These are phyloP conservation scores for Tolypocladium guangdongense DNA, from an alignment of 2,329 filamentous ascomycete genomes.

Conservation along the genomic window DNA sequence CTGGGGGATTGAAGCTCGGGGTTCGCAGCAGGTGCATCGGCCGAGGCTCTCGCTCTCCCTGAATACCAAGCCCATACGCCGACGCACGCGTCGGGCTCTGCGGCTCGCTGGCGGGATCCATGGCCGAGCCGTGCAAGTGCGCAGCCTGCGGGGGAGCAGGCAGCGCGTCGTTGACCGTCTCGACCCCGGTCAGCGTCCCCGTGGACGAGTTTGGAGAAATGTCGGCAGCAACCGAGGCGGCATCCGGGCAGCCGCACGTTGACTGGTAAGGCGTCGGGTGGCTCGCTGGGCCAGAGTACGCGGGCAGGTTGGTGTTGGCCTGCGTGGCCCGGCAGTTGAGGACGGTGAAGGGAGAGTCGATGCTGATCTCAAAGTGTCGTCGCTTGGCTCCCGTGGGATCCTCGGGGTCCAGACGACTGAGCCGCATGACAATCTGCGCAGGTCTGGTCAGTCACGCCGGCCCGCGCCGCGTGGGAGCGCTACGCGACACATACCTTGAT, in stretches of 20 bases:
- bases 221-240: conserved; percentile 40
- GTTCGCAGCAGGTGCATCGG: conserved; percentile 77
- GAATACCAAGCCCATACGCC: conserved; percentile 1
- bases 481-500: conserved; percentile 57
- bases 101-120: conserved; percentile 16
- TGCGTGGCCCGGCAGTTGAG: conserved; percentile 89
- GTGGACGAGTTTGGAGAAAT: conserved; percentile 57
- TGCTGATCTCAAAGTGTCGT: conserved; percentile 90
- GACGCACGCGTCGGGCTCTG: conserved; percentile 6
- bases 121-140: conserved; percentile 30
- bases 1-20: conserved; percentile 80
- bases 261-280: conserved; percentile 32
- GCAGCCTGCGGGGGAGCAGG: conserved; percentile 45
- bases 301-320: conserved; percentile 75
- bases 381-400: conserved; percentile 63
- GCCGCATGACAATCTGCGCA: conserved; percentile 73
- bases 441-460: conserved; percentile 3
- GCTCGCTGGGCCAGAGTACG: conserved; percentile 52
- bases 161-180: conserved; percentile 22
- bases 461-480: not conserved
- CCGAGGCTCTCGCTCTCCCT: conserved; percentile 35
- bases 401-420: conserved; percentile 71
- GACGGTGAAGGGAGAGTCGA: conserved; percentile 89
- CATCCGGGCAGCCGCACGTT: conserved; percentile 44
- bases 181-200: conserved; percentile 31